Evolutionary conservation across 352 stramenopile genomes (phyloP).

Genomic region (Phytophthora cactorum): DNA sequence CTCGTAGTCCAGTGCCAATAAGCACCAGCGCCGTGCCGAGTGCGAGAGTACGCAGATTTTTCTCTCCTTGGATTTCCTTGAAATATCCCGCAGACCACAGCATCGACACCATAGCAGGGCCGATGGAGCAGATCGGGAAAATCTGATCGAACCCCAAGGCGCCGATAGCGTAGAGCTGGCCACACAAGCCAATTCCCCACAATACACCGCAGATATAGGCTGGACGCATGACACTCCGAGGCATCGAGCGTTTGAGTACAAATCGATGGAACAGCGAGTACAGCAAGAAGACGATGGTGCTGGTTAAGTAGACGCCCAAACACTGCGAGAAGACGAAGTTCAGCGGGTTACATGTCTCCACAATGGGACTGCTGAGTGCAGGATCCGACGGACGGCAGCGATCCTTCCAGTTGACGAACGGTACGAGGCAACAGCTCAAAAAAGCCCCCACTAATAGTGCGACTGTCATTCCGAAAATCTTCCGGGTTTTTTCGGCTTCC

Average conservation of each 20-base stretch:
- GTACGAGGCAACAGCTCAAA: constrained; percentile 78
- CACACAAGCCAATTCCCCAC: constrained; percentile 72
- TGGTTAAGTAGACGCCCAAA: constrained; percentile 81
- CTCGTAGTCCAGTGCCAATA: constrained; percentile 68
- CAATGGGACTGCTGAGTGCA: constrained; percentile 30
- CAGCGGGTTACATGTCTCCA: constrained; percentile 78
- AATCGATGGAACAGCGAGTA: constrained; percentile 85
- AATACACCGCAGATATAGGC: constrained; percentile 82
- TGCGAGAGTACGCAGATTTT: constrained; percentile 67
- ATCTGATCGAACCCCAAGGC: constrained; percentile 81
- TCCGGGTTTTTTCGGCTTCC: constrained; percentile 58
- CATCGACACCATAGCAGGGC: constrained; percentile 85
- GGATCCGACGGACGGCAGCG: constrained; percentile 47
- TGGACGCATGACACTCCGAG: constrained; percentile 79
- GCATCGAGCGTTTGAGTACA: constrained; percentile 77
- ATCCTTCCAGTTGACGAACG: constrained; percentile 81
- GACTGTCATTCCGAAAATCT: constrained; percentile 65
- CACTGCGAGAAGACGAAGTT: constrained; percentile 89
- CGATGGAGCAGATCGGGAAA: constrained; percentile 84
- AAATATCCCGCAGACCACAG: constrained; percentile 86
- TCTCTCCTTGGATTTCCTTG: constrained; percentile 76
- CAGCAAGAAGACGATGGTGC: constrained; percentile 74
- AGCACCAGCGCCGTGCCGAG: constrained; percentile 72
- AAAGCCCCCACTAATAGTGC: constrained; percentile 74
- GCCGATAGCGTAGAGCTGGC: constrained; percentile 78